phyloP scores from a whole-genome alignment of 179 eudicot genomes.

The Patellifolia procumbens region DNA sequence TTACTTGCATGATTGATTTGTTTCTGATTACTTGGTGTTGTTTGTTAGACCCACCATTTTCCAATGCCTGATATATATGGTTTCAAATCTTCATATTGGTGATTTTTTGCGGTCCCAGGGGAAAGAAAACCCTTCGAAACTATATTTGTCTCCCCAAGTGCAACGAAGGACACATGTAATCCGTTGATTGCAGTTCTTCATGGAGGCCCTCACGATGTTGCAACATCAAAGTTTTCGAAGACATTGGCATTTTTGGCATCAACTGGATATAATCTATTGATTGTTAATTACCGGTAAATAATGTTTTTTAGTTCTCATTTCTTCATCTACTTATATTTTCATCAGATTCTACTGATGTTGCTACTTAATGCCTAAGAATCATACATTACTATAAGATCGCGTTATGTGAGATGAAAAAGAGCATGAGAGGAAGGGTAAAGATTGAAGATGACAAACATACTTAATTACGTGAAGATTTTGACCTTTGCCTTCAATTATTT shows the following conservation, averaged over 20 bases:
- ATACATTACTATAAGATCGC: background rate
- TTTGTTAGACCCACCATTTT: background rate
- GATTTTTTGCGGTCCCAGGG: slow-evolving; percentile 38
- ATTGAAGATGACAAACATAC: background rate
- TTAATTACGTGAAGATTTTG: too few species aligned
- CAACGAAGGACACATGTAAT: slow-evolving; percentile 42
- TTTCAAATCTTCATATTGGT: slow-evolving; percentile 17
- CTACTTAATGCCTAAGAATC: background rate
- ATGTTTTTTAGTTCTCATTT: background rate
- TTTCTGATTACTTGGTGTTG: background rate
- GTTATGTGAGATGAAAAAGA: background rate
- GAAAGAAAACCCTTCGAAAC: slow-evolving; percentile 80
- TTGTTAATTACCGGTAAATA: slow-evolving; percentile 69
- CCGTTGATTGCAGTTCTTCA: slow-evolving; percentile 88
- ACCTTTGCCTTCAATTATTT: too few species aligned
- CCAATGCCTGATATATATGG: slow-evolving; percentile 28
- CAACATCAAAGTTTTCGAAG: slow-evolving; percentile 66
- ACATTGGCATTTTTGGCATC: slow-evolving; percentile 74
- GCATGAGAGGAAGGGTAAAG: background rate
- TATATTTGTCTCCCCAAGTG: slow-evolving; percentile 66
- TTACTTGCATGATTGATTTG: slow-evolving; percentile 6
- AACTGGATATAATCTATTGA: slow-evolving; percentile 72
- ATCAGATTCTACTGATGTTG: background rate
- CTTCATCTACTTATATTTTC: background rate
- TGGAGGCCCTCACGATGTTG: slow-evolving; percentile 90